Conservation (phyloP, 495 filamentous ascomycete species). For the Neurospora sp. region DNA sequence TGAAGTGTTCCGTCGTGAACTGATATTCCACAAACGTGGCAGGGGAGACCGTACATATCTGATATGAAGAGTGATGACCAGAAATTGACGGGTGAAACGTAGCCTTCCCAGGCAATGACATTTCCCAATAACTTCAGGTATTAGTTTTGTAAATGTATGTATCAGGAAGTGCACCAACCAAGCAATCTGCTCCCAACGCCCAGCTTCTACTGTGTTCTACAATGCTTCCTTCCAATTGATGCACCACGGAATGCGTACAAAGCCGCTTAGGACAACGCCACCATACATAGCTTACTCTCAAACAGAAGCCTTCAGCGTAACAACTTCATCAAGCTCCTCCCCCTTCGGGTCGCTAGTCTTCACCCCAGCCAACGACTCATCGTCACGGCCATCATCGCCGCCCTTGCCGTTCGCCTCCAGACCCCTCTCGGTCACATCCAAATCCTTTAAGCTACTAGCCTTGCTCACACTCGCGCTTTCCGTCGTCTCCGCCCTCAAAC, state of each 20-base stretch:
- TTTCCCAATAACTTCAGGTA: neutral
- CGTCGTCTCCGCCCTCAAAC: slow-evolving; percentile 50
- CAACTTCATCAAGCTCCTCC: slow-evolving; percentile 17
- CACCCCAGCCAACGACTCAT: slow-evolving; percentile 17
- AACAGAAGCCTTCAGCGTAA: neutral
- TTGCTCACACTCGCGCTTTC: slow-evolving; percentile 55
- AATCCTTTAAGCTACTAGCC: slow-evolving; percentile 38
- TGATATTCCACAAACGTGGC: neutral
- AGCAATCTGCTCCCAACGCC: neutral
- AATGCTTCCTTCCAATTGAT: neutral
- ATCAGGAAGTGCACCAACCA: neutral
- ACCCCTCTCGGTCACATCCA: slow-evolving; percentile 4
- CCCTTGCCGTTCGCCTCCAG: neutral
- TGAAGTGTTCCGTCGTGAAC: slow-evolving; percentile 14
- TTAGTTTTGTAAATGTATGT: neutral
- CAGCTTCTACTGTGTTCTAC: neutral
- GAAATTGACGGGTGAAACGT: no score
- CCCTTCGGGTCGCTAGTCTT: slow-evolving; percentile 24
- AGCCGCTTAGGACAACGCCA: neutral
- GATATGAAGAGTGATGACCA: no score
- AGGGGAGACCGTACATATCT: no score
- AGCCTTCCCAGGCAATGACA: neutral
- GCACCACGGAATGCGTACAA: no score
- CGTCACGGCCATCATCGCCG: slow-evolving; percentile 6
- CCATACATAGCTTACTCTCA: neutral